Base-by-base conservation (phyloP, 495 filamentous ascomycete species). In the Talaromyces stipitatus region DNA sequence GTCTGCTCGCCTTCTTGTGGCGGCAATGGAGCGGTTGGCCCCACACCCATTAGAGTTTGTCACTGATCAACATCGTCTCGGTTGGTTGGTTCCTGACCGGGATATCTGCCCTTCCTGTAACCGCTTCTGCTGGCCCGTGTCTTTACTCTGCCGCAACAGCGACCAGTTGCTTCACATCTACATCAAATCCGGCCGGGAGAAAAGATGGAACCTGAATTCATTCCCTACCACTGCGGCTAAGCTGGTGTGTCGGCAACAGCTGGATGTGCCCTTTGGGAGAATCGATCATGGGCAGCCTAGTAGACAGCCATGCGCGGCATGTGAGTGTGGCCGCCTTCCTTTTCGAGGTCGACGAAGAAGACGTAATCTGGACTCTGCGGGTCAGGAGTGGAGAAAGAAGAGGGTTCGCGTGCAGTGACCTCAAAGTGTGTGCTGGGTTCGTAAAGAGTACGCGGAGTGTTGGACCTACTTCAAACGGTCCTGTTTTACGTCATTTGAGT, bases 151-250 rank as follows among this genome's bases (percentile, higher is more conserved):
- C 23, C 22, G 36, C 11, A 50, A 64, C 47, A 16, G 32, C 0
- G 50, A 64, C 16, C 43, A 63, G 23, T 53, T 26, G 3, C 36
- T 64, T 8, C 60, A 61, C 27, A 57, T 67, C 16, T 67, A 54
- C 43, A 5, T 67, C 28, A 45, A 58, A n/a, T n/a, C n/a, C n/a
- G n/a, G 47, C 9, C 30, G 45, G 3, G 56, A 63, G 29, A 55
- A 47, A 26, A 52, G 54, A 10, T 67, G 58, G 62, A 60, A 56
- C 20, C 60, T 64, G 18, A 57, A 57, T 12, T 29, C 27, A 29
- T 64, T 67, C 30, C 65, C 59, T 11, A 54, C 45, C 1, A 63
- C 36, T 24, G 12, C 64, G 24, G 57, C 55, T 18, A 56, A 46
- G 11, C 54, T 64, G 18, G 43, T 52, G 5, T 27, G 18, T 36